Percentiles rank a stretch among this genome's conserved stretches.
phyloP scores from a whole-genome alignment of 345 rosid genomes.

The Limnanthes douglasii region DNA sequence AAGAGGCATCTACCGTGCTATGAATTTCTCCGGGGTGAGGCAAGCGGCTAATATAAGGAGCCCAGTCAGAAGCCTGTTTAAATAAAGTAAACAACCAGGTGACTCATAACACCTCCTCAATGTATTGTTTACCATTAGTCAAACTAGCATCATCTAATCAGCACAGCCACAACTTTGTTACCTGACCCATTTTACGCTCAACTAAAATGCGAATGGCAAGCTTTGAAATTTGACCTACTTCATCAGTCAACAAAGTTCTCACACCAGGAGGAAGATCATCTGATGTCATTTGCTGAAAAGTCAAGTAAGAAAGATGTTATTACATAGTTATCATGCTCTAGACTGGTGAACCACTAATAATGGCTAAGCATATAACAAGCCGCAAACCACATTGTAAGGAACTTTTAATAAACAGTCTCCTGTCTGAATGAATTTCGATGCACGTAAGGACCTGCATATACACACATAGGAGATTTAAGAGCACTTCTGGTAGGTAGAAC shows the following conservation, averaged over 20 bases:
- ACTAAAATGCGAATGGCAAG: conserved; percentile 42
- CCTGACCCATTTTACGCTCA: conserved; percentile 40
- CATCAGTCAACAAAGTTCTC: conserved; percentile 18
- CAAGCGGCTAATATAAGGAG: conserved; percentile 54
- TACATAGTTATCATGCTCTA: conserved; percentile 2
- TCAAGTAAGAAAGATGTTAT: conserved; percentile 7
- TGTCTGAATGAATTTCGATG: conserved; percentile 30
- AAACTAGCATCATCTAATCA: too few relatives aligned
- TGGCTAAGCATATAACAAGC: background rate
- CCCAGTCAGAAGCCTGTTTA: conserved; percentile 57
- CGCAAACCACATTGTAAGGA: conserved; percentile 43
- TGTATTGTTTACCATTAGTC: too few relatives aligned
- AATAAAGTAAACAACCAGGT: conserved; percentile 5
- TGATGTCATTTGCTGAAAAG: conserved; percentile 50
- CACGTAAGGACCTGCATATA: conserved; percentile 47
- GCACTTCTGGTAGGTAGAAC: too few relatives aligned
- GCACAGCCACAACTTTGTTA: too few relatives aligned
- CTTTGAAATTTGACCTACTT: conserved; percentile 38
- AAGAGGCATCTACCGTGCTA: conserved; percentile 32
- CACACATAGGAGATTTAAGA: conserved; percentile 2
- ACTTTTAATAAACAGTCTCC: conserved; percentile 69
- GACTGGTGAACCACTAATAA: background rate
- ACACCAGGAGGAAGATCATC: conserved; percentile 40
- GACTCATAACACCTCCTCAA: too few relatives aligned
- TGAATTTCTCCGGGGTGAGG: conserved; percentile 48